Percentiles rank a stretch among this genome's conserved stretches.
Evolutionary conservation across 2,329 filamentous ascomycete genomes (phyloP).

Genomic region (Sporothrix luriei): DNA sequence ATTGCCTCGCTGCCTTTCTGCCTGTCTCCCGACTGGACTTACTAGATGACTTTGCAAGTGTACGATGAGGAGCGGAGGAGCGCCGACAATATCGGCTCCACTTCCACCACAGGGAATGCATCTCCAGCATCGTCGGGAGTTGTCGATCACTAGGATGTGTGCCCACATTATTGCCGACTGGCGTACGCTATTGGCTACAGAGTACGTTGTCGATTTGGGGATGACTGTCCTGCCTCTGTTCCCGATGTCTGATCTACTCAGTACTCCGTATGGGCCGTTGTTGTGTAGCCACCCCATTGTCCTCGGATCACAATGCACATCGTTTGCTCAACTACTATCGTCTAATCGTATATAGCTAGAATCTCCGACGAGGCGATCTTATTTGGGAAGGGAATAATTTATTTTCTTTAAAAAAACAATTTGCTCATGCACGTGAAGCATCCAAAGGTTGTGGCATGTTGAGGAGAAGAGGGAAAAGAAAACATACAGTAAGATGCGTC

Average conservation of each 20-base stretch:
- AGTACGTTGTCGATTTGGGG: background rate
- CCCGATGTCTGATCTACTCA: background rate
- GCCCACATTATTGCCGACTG: background rate
- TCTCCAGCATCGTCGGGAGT: background rate
- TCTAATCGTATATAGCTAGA: constrained; percentile 8
- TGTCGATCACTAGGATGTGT: constrained; percentile 8
- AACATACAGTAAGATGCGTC: background rate
- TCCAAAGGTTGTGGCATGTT: background rate
- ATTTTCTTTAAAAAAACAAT: background rate
- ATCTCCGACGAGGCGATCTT: background rate
- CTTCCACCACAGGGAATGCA: background rate
- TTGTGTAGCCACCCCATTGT: background rate
- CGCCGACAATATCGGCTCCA: background rate
- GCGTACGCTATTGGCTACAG: background rate
- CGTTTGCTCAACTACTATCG: background rate
- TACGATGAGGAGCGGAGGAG: background rate
- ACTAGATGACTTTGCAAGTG: too few relatives aligned
- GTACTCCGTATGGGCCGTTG: background rate
- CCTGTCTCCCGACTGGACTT: background rate
- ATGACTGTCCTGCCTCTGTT: background rate
- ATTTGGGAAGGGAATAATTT: too few relatives aligned
- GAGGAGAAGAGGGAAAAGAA: background rate
- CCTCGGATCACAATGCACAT: constrained; percentile 6
- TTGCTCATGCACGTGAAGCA: background rate
- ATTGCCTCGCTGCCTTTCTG: background rate